phyloP scores from a whole-genome alignment of 306 rosid genomes.

The Fragaria iinumae region DNA sequence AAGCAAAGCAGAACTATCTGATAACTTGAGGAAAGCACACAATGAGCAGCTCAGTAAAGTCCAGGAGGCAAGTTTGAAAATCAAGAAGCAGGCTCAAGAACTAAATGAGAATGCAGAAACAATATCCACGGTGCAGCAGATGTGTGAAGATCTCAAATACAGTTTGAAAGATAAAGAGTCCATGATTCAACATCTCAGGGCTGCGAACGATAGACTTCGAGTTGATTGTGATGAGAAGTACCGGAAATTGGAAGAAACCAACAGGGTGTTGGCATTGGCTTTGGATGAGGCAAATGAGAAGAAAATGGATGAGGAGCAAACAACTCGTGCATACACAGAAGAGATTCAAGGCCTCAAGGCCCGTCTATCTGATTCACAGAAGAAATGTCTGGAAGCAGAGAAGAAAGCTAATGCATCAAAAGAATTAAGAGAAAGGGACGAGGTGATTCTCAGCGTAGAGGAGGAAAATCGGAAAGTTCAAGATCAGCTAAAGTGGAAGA shows the following conservation, averaged over 20 bases:
- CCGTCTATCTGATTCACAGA: constrained; percentile 43
- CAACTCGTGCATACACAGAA: constrained; percentile 34
- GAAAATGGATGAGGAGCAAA: constrained; percentile 49
- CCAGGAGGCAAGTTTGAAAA: constrained; percentile 47
- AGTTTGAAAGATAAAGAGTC: constrained; percentile 46
- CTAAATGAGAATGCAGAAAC: constrained; percentile 48
- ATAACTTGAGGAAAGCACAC: constrained; percentile 57
- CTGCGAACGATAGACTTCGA: constrained; percentile 56
- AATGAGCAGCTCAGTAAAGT: constrained; percentile 41
- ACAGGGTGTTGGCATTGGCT: constrained; percentile 40
- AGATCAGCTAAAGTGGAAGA: constrained; percentile 83
- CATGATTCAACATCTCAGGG: constrained; percentile 46
- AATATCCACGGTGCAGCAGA: constrained; percentile 22
- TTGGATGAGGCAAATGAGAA: constrained; percentile 63
- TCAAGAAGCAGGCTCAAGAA: constrained; percentile 57
- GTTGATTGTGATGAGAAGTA: constrained; percentile 45
- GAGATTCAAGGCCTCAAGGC: constrained; percentile 58
- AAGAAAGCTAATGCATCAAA: constrained; percentile 35
- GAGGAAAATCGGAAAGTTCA: constrained; percentile 50
- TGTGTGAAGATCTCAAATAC: constrained; percentile 42
- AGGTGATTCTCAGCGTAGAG: constrained; percentile 38
- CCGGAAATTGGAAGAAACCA: constrained; percentile 44
- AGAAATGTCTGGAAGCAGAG: constrained; percentile 43
- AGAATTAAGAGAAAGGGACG: constrained; percentile 54
- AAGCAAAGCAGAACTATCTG: constrained; percentile 43